phyloP scores from a whole-genome alignment of 345 rosid genomes.

The Eucalyptus sp. region DNA sequence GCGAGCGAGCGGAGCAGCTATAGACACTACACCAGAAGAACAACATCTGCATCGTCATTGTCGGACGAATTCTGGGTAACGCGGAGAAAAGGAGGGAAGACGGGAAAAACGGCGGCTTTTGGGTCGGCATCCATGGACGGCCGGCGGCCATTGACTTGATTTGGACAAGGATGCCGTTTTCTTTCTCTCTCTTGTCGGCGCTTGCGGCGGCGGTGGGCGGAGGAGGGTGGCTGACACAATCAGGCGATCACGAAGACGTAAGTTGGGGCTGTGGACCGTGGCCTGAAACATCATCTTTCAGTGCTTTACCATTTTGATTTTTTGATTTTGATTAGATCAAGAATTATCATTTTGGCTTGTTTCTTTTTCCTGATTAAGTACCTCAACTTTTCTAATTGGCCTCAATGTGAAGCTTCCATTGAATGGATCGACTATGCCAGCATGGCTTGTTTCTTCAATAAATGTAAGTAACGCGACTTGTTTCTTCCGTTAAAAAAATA shows the following conservation, averaged over 20 bases:
- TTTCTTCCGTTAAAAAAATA: not conserved
- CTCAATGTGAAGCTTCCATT: not conserved
- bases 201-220: not conserved
- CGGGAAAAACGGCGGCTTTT: not conserved
- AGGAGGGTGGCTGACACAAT: not conserved
- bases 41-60: not conserved
- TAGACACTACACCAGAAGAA: not conserved
- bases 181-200: not conserved
- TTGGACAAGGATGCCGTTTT: not conserved
- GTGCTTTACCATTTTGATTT: not conserved
- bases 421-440: not conserved
- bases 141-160: not conserved
- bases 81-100: not conserved
- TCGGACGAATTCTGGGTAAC: not conserved
- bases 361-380: not conserved
- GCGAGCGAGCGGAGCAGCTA: not conserved
- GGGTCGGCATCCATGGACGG: not conserved
- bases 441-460: not conserved
- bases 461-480: accelerated
- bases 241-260: not conserved
- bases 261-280: not conserved
- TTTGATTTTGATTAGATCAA: not conserved
- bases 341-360: not conserved
- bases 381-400: not conserved
- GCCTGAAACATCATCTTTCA: not conserved